Evolutionary conservation across 495 filamentous ascomycete species (phyloP).

Genomic region (Aspergillus bertholletiae): DNA sequence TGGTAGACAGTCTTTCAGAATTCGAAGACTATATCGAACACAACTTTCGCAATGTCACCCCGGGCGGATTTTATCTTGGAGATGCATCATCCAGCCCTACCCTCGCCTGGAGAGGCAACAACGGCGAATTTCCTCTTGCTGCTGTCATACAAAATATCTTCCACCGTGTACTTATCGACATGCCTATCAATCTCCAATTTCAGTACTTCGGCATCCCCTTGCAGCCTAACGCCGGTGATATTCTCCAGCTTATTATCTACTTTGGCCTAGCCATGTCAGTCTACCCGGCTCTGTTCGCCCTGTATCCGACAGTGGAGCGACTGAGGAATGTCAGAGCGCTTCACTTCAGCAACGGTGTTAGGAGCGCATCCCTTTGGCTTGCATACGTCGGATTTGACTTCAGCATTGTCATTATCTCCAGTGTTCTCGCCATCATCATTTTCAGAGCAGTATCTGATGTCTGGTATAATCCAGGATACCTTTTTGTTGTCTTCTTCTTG

Average conservation of each 20-base stretch:
- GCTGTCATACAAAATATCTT: slow-evolving; percentile 71
- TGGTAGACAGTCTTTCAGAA: slow-evolving; percentile 59
- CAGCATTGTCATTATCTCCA: slow-evolving; percentile 56
- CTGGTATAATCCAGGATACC: slow-evolving; percentile 74
- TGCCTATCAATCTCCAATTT: slow-evolving; percentile 63
- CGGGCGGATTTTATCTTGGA: slow-evolving; percentile 74
- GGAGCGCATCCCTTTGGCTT: slow-evolving; percentile 68
- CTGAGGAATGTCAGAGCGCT: slow-evolving; percentile 72
- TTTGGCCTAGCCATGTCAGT: slow-evolving; percentile 70
- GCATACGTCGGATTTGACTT: slow-evolving; percentile 81
- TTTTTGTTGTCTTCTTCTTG: slow-evolving; percentile 71
- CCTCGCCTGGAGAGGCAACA: slow-evolving; percentile 56
- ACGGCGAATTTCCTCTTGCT: slow-evolving; percentile 47
- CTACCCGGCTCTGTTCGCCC: slow-evolving; percentile 79
- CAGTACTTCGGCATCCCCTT: slow-evolving; percentile 68
- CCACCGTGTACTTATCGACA: slow-evolving; percentile 60
- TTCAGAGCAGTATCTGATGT: slow-evolving; percentile 54
- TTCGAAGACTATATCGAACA: slow-evolving; percentile 62
- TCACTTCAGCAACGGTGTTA: slow-evolving; percentile 83
- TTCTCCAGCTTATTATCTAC: slow-evolving; percentile 77
- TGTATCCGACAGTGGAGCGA: slow-evolving; percentile 81
- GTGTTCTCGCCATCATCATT: slow-evolving; percentile 57
- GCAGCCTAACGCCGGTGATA: slow-evolving; percentile 58
- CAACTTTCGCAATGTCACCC: slow-evolving; percentile 63
- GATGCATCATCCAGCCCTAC: slow-evolving; percentile 48